A percentile compares a stretch with the other conserved stretches of the same genome.
These are phyloP conservation scores for Geosmithia flava DNA, from an alignment of 2,329 filamentous ascomycete species.

Conservation along the genomic window DNA sequence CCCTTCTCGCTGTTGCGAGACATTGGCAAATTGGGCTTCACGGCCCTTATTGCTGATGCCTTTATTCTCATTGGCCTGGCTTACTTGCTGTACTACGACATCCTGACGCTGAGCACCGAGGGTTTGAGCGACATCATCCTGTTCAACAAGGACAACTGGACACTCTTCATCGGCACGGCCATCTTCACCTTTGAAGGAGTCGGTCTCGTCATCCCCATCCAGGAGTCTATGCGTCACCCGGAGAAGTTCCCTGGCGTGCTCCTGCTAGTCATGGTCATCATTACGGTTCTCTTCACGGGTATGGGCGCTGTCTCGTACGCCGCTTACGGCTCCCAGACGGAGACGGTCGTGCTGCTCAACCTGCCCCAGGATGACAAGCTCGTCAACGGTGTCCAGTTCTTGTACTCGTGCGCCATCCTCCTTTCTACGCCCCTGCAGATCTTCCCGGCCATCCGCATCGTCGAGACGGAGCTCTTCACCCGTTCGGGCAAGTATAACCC, in stretches of 20 bases:
- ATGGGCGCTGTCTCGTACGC: slow-evolving; percentile 94
- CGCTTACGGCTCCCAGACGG: slow-evolving; percentile 86
- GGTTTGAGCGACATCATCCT: slow-evolving; percentile 76
- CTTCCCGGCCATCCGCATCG: slow-evolving; percentile 94
- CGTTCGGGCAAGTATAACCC: slow-evolving; percentile 95
- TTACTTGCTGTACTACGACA: slow-evolving; percentile 93
- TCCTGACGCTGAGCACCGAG: slow-evolving; percentile 65
- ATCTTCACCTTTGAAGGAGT: slow-evolving; percentile 99
- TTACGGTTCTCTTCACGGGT: slow-evolving; percentile 78
- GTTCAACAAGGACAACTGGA: slow-evolving; percentile 91
- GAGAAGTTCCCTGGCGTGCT: slow-evolving; percentile 84
- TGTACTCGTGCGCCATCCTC: slow-evolving; percentile 96
- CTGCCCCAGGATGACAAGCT: slow-evolving; percentile 90
- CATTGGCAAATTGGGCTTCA: slow-evolving; percentile 94
- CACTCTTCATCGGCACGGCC: slow-evolving; percentile 93
- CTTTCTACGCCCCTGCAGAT: slow-evolving; percentile 92
- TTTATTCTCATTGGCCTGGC: slow-evolving; percentile 89
- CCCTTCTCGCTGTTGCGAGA: slow-evolving; percentile 90
- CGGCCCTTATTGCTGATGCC: slow-evolving; percentile 81
- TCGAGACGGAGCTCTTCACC: slow-evolving; percentile 87
- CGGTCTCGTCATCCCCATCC: slow-evolving; percentile 93
- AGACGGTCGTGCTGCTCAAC: slow-evolving; percentile 93
- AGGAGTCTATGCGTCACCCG: slow-evolving; percentile 90
- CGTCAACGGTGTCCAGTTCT: slow-evolving; percentile 90
- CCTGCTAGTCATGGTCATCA: slow-evolving; percentile 84